Evolutionary conservation across 139 green algal genomes (phyloP).

Genomic region (Tetradesmus lagerheimii): DNA sequence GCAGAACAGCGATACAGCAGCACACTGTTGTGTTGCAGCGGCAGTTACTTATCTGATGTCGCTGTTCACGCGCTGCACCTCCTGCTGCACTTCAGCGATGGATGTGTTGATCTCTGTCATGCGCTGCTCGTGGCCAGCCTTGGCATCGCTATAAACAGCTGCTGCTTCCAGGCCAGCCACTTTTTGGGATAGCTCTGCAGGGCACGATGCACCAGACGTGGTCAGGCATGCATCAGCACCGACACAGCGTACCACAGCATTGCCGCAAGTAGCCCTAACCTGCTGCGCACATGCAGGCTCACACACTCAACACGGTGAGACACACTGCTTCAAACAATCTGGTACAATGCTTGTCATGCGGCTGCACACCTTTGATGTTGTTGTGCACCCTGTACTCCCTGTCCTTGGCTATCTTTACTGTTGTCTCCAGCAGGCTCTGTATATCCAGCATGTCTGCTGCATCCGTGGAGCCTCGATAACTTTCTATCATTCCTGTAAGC

Average conservation of each 20-base stretch:
- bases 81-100: constrained; percentile 20
- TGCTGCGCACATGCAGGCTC: too few relatives aligned
- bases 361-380: constrained; percentile 41
- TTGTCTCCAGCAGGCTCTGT: constrained; percentile 12
- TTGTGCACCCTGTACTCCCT: constrained; percentile 36
- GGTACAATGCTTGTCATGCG: neutral
- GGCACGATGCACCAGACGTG: neutral
- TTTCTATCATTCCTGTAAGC: constrained; percentile 31
- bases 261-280: neutral
- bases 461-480: constrained; percentile 21
- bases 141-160: constrained; percentile 32
- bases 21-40: too few relatives aligned
- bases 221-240: neutral
- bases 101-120: constrained; percentile 14
- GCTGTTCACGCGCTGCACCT: neutral
- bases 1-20: too few relatives aligned
- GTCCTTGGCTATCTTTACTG: constrained; percentile 25
- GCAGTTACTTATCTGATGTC: constrained; percentile 19
- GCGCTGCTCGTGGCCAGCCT: constrained; percentile 18
- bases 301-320: too few relatives aligned
- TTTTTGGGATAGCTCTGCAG: constrained; percentile 25
- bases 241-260: neutral
- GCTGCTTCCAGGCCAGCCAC: neutral
- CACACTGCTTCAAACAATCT: neutral
- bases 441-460: constrained; percentile 27